phyloP scores from a whole-genome alignment of 148 eudicot genomes.

The Rhododendron williamsianum region DNA sequence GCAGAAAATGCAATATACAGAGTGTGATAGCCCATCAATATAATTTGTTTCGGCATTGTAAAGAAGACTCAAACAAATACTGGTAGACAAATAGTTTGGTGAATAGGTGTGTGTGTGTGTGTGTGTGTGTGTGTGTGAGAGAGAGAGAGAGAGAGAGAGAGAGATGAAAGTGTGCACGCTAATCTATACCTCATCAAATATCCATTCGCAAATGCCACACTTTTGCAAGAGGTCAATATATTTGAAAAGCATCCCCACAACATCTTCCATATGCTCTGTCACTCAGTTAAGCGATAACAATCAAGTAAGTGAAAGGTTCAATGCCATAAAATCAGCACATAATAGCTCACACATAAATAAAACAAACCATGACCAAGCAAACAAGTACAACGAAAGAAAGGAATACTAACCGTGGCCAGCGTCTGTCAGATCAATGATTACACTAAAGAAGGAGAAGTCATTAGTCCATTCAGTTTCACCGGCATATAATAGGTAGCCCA shows the following conservation, averaged over 20 bases:
- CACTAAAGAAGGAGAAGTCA: not conserved
- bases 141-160: not conserved
- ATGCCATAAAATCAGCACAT: not conserved
- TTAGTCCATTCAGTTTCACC: not conserved
- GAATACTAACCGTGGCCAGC: not conserved
- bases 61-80: not conserved
- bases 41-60: not conserved
- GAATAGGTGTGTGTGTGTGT: not conserved
- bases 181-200: not conserved
- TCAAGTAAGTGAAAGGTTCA: not conserved
- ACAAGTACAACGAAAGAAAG: not conserved
- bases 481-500: not conserved
- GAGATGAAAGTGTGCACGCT: not conserved
- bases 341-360: not conserved
- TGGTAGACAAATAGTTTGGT: not conserved
- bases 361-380: not conserved
- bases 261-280: not conserved
- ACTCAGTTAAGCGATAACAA: not conserved
- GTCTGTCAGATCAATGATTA: not conserved
- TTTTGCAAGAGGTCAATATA: not conserved
- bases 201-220: not conserved
- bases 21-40: not conserved
- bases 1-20: not conserved
- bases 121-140: not conserved
- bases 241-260: conserved; percentile 5